Evolutionary conservation across 2,329 filamentous ascomycete genomes (phyloP).

Genomic region (Aspergillus sp.): DNA sequence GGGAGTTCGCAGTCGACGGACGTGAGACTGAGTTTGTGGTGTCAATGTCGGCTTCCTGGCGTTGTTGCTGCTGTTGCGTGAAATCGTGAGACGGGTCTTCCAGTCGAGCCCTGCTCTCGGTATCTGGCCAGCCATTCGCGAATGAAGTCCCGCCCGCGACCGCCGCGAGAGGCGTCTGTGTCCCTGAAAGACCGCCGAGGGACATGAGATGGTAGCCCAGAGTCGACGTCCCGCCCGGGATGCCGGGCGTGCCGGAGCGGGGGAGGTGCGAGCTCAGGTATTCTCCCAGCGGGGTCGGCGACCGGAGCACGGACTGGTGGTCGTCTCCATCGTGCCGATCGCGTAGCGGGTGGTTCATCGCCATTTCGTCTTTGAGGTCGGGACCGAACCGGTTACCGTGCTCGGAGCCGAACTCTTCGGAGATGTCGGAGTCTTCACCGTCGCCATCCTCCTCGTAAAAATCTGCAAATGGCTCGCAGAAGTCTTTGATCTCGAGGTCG

Average conservation of each 20-base stretch:
- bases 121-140: slow-evolving; percentile 28
- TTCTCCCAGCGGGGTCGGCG: slow-evolving; percentile 27
- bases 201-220: slow-evolving; percentile 41
- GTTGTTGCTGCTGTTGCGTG: slow-evolving; percentile 16
- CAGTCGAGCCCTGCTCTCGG: slow-evolving; percentile 10
- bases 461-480: slow-evolving; percentile 88
- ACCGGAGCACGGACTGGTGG: slow-evolving; percentile 25
- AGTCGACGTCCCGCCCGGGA: slow-evolving; percentile 42
- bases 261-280: slow-evolving; percentile 33
- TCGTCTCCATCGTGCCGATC: slow-evolving; percentile 21
- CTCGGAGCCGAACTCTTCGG: slow-evolving; percentile 22
- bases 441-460: slow-evolving; percentile 77
- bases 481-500: slow-evolving; percentile 85
- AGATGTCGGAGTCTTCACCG: slow-evolving; percentile 34
- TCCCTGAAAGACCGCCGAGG: slow-evolving; percentile 39
- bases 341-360: slow-evolving; percentile 18
- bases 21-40: slow-evolving; percentile 30
- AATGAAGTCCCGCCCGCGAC: slow-evolving; percentile 36
- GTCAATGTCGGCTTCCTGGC: slow-evolving; percentile 25
- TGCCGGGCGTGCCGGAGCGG: slow-evolving; percentile 38
- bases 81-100: slow-evolving; percentile 12
- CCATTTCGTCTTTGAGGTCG: slow-evolving; percentile 22
- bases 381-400: slow-evolving; percentile 15
- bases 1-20: slow-evolving; percentile 35
- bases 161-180: slow-evolving; percentile 40